These are phyloP conservation scores for Ustilago lituana DNA, from an alignment of 1,284 basidiomycete genomes.

Conservation along the genomic window DNA sequence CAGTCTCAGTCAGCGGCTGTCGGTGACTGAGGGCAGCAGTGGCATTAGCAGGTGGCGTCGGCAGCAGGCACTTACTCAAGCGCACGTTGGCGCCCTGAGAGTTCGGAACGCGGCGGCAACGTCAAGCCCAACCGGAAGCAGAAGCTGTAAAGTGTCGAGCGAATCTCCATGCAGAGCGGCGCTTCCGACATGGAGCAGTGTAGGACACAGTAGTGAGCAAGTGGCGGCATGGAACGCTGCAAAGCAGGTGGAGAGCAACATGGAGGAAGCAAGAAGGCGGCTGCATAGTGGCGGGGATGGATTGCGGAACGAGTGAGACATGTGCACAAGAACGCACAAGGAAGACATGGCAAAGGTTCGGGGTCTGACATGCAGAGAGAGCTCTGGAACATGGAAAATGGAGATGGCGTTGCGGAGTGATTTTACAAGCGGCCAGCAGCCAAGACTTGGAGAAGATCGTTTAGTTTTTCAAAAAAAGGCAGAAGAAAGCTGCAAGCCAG, in stretches of 20 bases:
- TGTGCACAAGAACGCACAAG: slow-evolving; percentile 1
- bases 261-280: background rate
- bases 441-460: too few species aligned
- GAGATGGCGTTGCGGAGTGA: too few species aligned
- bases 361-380: slow-evolving; percentile 16
- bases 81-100: too few species aligned
- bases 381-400: background rate
- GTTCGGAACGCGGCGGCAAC: too few species aligned
- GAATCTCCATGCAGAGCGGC: background rate
- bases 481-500: background rate
- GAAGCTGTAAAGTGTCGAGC: background rate
- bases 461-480: background rate
- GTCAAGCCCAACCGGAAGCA: slow-evolving; percentile 17
- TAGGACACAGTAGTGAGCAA: too few species aligned
- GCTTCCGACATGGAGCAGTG: background rate
- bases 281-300: slow-evolving; percentile 15
- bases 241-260: background rate
- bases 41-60: too few species aligned
- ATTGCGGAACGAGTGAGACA: slow-evolving; percentile 23
- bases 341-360: slow-evolving; percentile 7
- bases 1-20: slow-evolving; percentile 18
- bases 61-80: too few species aligned
- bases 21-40: slow-evolving; percentile 9
- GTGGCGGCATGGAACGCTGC: too few species aligned
- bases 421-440: slow-evolving; percentile 9